Percentiles rank a stretch among this genome's conserved stretches.
Evolutionary conservation across 2,329 filamentous ascomycete species (phyloP).

Genomic region (Fonsecaea nubica): DNA sequence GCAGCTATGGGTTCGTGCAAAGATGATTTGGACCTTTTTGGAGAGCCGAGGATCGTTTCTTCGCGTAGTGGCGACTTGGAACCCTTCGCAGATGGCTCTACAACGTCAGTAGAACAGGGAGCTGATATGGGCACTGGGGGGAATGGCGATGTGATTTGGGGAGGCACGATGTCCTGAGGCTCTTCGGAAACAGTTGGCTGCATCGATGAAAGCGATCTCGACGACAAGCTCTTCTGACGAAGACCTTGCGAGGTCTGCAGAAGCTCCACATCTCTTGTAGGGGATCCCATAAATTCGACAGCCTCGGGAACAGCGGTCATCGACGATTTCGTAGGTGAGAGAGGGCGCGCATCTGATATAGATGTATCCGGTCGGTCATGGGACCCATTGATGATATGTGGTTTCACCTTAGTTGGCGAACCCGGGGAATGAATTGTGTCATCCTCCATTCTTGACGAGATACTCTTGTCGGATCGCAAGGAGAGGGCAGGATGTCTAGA

Average conservation of each 20-base stretch:
- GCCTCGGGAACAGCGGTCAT: not conserved
- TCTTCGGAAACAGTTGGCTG: slow-evolving; percentile 37
- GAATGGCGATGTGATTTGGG: not conserved
- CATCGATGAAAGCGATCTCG: slow-evolving; percentile 26
- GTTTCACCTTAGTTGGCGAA: slow-evolving; percentile 18
- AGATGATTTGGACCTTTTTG: slow-evolving; percentile 10
- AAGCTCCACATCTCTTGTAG: not conserved
- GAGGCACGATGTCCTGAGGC: slow-evolving; percentile 20
- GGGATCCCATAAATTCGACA: not conserved
- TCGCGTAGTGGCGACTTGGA: slow-evolving; percentile 11
- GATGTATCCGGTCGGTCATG: not conserved
- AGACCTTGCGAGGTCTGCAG: slow-evolving; percentile 1
- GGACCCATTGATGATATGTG: slow-evolving; percentile 12
- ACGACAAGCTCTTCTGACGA: slow-evolving; percentile 10
- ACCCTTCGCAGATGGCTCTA: not conserved
- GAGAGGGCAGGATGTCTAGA: slow-evolving; percentile 22
- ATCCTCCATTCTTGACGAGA: slow-evolving; percentile 10
- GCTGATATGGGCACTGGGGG: slow-evolving; percentile 11
- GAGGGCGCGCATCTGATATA: slow-evolving; percentile 10
- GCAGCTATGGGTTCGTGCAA: slow-evolving; percentile 7
- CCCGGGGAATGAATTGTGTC: slow-evolving; percentile 6
- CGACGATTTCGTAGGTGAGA: slow-evolving; percentile 1
- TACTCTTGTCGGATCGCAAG: slow-evolving; percentile 13
- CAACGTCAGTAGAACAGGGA: not conserved
- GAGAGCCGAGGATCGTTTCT: not conserved